Evolutionary conservation across 2,329 filamentous ascomycete species (phyloP), one percentile per base, ranked within the genome.

Genomic region (Verticillium nonalfalfae): DNA sequence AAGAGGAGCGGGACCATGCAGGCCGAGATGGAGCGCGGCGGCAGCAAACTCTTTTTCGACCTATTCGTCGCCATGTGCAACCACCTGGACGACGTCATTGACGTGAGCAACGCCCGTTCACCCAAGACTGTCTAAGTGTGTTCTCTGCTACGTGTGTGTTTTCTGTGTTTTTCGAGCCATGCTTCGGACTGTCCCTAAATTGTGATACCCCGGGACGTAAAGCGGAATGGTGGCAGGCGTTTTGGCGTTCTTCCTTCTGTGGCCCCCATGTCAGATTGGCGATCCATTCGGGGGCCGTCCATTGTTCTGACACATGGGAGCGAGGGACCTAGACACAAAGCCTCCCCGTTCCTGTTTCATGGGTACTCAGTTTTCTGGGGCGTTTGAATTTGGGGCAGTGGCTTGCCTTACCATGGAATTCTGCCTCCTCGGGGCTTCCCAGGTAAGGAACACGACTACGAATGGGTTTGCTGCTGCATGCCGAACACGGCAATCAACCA

Each of bases 1-100:
- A 97, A 97, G 89, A 88, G 90, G 79, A 97, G 93, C 81, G 93
- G 93, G 79, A 97, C 93, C 78, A 96, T 97, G 93, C 93, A 97
- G 85, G 89, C 90, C 81, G 93, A 97, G 82, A 97, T 98, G 93
- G 91, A 97, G 82, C 87, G 87, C 77, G 93, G 93, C 76, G 93
- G 80, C 72, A 84, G 86, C 79, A 93, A 93, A 84, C 84, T 97
- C 80, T 97, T 95, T 85, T 98, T 98, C 81, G 93, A 97, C 84
- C 83, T 98, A 78, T 98, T 97, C 77, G 93, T 97, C 74, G 93
- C 93, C 72, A 91, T 97, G 89, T 96, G 92, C 84, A 97, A 97
- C 80, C 93, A 97, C 81, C 90, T 97, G 73, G 93, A 97, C 85
- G 93, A 97, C 78, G 87, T 97, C 79, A 89, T 91, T 79, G 92